phyloP scores from a whole-genome alignment of 495 filamentous ascomycete genomes.

The Podospora fimiseda region DNA sequence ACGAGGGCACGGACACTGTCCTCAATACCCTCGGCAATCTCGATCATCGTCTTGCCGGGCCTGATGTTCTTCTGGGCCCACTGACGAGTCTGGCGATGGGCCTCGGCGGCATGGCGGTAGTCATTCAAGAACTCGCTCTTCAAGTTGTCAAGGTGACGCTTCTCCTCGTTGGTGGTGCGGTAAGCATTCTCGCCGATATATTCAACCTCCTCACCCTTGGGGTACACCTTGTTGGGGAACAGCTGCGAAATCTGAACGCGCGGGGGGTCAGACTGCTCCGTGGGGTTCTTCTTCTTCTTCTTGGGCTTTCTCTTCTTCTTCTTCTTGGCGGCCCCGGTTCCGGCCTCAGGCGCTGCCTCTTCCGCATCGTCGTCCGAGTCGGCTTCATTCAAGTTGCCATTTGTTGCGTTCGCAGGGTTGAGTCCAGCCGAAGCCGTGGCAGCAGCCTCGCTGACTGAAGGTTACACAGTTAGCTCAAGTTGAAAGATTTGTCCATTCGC shows the following conservation, averaged over 20 bases:
- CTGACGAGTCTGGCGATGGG: slow-evolving; percentile 81
- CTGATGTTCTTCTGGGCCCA: slow-evolving; percentile 75
- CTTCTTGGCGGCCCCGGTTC: slow-evolving; percentile 44
- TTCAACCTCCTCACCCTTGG: slow-evolving; percentile 75
- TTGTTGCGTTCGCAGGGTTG: slow-evolving; percentile 36
- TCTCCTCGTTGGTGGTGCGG: slow-evolving; percentile 81
- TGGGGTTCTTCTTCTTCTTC: slow-evolving; percentile 69
- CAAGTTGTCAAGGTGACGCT: slow-evolving; percentile 75
- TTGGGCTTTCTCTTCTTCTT: slow-evolving; percentile 84
- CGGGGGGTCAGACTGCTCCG: slow-evolving; percentile 70
- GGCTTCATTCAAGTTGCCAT: slow-evolving; percentile 56
- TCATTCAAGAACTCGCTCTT: slow-evolving; percentile 79
- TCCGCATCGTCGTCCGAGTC: slow-evolving; percentile 61
- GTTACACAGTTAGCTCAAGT: neutral
- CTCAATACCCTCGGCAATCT: slow-evolving; percentile 83
- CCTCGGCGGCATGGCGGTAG: slow-evolving; percentile 81
- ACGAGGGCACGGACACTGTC: slow-evolving; percentile 72
- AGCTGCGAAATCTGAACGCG: slow-evolving; percentile 68
- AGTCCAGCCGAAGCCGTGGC: slow-evolving; percentile 45
- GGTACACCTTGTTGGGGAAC: slow-evolving; percentile 68
- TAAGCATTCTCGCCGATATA: slow-evolving; percentile 69
- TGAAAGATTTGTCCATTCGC: neutral
- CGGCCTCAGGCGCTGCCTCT: slow-evolving; percentile 30
- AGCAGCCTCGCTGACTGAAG: slow-evolving; percentile 37
- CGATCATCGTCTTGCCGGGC: slow-evolving; percentile 71